Conservation (phyloP, 345 rosid species). For the Aquilaria malaccensis region DNA sequence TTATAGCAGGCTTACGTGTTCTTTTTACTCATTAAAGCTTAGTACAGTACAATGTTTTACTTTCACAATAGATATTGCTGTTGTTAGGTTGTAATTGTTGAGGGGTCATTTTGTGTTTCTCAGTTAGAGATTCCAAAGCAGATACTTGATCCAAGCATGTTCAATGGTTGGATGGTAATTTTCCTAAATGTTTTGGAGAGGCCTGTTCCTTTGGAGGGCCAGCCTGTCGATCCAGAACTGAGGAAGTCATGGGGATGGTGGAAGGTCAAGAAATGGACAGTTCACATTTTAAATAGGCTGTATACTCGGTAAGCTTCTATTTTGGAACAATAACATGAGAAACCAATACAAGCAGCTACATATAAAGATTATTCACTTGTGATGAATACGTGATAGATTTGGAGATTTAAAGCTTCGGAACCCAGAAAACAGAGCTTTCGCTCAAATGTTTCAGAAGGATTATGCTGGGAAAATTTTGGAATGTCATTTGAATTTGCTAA, state of each 20-base stretch:
- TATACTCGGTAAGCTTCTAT: conserved; percentile 52
- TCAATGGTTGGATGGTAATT: conserved; percentile 85
- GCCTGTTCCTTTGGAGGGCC: conserved; percentile 77
- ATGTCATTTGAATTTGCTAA: conserved; percentile 73
- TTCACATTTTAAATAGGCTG: conserved; percentile 82
- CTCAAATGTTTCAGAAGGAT: conserved; percentile 79
- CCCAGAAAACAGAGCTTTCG: conserved; percentile 68
- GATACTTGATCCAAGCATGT: conserved; percentile 55
- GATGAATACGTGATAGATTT: conserved; percentile 40
- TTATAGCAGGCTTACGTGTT: too few species aligned
- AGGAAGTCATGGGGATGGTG: conserved; percentile 98
- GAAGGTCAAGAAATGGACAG: conserved; percentile 98
- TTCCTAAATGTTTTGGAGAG: conserved; percentile 81
- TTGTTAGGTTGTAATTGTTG: not conserved
- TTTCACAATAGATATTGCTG: not conserved
- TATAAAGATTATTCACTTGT: not conserved
- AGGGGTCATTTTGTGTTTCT: not conserved
- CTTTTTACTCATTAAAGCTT: too few species aligned
- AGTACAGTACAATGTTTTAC: too few species aligned
- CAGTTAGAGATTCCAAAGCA: conserved; percentile 91
- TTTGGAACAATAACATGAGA: not conserved
- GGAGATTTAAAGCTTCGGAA: conserved; percentile 82
- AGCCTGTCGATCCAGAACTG: conserved; percentile 74
- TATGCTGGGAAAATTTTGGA: conserved; percentile 86
- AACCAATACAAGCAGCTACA: not conserved